Conservation (phyloP, 2,329 filamentous ascomycete species). For the Talaromyces sp. region DNA sequence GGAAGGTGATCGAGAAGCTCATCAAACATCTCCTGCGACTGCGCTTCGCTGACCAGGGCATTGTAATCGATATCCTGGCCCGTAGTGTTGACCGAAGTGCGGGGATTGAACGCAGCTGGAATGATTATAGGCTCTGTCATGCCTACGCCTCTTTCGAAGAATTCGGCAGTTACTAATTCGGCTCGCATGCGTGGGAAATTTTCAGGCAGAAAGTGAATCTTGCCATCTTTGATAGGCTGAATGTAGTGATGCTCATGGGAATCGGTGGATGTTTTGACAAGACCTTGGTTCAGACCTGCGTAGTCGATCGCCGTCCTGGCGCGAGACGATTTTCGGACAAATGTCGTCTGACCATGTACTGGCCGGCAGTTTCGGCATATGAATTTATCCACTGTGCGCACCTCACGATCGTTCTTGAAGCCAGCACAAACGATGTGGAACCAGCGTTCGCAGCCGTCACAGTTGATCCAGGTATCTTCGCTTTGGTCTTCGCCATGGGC, state of each 20-base stretch:
- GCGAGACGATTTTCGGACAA: conserved; percentile 60
- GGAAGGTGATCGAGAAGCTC: conserved; percentile 28
- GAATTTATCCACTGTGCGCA: conserved; percentile 63
- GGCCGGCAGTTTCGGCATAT: conserved; percentile 58
- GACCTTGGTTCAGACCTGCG: conserved; percentile 60
- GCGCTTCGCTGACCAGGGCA: conserved; percentile 26
- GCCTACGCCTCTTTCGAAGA: conserved; percentile 57
- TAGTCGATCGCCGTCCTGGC: conserved; percentile 64
- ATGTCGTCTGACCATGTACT: conserved; percentile 58
- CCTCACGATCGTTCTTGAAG: conserved; percentile 59
- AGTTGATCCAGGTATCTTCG: conserved; percentile 57
- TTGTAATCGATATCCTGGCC: conserved; percentile 19
- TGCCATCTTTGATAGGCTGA: conserved; percentile 60
- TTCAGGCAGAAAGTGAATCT: conserved; percentile 56
- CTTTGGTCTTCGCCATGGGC: conserved; percentile 50
- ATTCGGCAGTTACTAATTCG: conserved; percentile 58
- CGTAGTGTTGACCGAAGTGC: conserved; percentile 33
- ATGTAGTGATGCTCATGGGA: conserved; percentile 64
- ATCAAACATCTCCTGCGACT: conserved; percentile 37
- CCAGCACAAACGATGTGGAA: conserved; percentile 64
- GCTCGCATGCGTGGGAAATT: conserved; percentile 60
- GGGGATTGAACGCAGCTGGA: conserved; percentile 56
- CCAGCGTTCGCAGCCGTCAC: conserved; percentile 64
- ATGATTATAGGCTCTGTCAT: conserved; percentile 64
- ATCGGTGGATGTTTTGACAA: conserved; percentile 60